Base-by-base conservation (phyloP, 352 stramenopile genomes). In the Pythium phragmitis region DNA sequence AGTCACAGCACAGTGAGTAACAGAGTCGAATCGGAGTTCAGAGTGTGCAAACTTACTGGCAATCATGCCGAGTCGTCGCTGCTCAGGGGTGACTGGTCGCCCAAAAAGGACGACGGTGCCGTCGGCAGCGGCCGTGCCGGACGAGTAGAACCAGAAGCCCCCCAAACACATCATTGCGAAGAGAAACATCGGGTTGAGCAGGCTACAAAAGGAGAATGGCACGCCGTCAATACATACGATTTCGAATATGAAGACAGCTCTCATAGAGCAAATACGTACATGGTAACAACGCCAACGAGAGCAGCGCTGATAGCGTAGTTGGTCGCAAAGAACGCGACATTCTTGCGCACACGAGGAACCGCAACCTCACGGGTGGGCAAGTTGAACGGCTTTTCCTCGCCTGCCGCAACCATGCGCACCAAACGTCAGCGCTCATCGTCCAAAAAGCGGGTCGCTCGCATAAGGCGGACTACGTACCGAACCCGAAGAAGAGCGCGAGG, bases 371-470 rank as follows among this genome's bases (percentile, higher is more conserved):
- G 79, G 41, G 62, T 74, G 26, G 86, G 86, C 13, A 95, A 64
- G 59, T 93, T 91, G 60, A 95, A 95, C 4, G 86, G 84, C 71
- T 95, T 95, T 62, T 89, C 84, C 67, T 95, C 82, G 26, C 86
- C 83, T 89, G 45, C 21, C 19, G 1, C 4, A 30, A 30, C 4
- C 23, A 55, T 17, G 37, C 37, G 37, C 37, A 3, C 37, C 14
- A 12, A 42, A 17, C 14, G 37, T 42, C 9, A 42, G 37, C 2
- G 37, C 37, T 42, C 3, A 9, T 16, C 37, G 37, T 42, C 37
- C 37, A 9, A 37, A 37, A 14, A 21, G 21, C 21, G 28, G 2
- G 48, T 26, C 12, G 6, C 19, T 19, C n/a, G 8, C 4, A n/a
- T 1, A 54, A 36, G 21, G 21, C 21, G 21, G 21, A 21, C 1